Percentiles rank a stretch among this genome's conserved stretches.
Conservation (phyloP, 2,329 filamentous ascomycete genomes). For the Lasiodiplodia hormozganensis region DNA sequence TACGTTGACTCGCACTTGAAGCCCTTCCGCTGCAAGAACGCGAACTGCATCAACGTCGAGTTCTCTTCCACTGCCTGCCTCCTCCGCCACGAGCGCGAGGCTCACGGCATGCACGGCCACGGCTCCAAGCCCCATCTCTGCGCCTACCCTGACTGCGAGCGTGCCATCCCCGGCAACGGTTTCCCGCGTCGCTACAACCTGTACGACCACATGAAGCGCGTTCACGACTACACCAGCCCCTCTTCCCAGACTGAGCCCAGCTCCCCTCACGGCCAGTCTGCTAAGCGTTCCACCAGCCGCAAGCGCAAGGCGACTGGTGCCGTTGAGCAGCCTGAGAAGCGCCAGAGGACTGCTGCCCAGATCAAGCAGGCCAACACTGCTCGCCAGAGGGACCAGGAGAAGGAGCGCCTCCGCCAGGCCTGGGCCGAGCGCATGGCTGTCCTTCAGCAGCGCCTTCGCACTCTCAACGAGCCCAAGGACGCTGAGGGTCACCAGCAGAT, state of each 20-base stretch:
- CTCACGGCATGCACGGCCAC: conserved; percentile 93
- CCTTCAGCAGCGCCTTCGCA: conserved; percentile 42
- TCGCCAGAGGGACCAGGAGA: conserved; percentile 38
- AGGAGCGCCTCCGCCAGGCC: conserved; percentile 40
- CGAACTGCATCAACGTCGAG: conserved; percentile 80
- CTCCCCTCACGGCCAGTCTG: conserved; percentile 39
- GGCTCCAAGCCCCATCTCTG: conserved; percentile 92
- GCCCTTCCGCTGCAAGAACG: conserved; percentile 92
- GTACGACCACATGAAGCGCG: conserved; percentile 95
- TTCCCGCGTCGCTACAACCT: conserved; percentile 97
- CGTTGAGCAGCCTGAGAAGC: conserved; percentile 43
- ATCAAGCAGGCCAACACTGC: conserved; percentile 40
- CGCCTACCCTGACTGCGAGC: conserved; percentile 85
- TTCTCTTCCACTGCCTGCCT: conserved; percentile 97
- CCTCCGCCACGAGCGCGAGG: conserved; percentile 92
- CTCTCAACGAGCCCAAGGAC: conserved; percentile 44
- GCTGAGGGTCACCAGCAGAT: conserved; percentile 43
- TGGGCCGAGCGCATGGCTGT: conserved; percentile 45
- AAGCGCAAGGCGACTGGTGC: conserved; percentile 44
- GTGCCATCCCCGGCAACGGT: conserved; percentile 80
- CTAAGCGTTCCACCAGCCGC: conserved; percentile 40
- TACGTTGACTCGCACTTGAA: conserved; percentile 96
- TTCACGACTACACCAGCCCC: conserved; percentile 68
- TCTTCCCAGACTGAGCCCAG: conserved; percentile 38
- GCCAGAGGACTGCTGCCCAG: conserved; percentile 41